Conservation (phyloP, 2,329 filamentous ascomycete species). For the Claviceps lovelessii region DNA sequence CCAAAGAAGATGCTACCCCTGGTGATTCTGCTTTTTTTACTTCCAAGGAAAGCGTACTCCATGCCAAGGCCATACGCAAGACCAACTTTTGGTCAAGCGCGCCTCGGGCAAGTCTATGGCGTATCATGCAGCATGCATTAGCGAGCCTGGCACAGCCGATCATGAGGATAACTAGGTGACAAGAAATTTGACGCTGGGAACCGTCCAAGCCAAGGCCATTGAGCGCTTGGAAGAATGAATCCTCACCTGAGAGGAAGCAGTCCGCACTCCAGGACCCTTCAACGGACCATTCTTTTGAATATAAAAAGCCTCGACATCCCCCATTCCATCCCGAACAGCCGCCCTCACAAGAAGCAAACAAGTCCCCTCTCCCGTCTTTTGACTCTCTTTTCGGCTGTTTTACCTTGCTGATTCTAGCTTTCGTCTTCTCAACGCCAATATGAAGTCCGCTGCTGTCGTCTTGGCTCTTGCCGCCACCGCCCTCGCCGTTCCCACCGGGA, state of each 20-base stretch:
- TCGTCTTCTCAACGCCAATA: background rate
- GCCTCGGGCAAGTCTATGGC: background rate
- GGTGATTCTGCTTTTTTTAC: too few species aligned
- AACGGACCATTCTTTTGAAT: background rate
- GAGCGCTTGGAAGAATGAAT: too few species aligned
- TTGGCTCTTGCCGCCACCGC: constrained; percentile 2
- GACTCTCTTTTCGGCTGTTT: too few species aligned
- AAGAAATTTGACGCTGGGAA: background rate
- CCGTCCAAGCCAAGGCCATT: background rate
- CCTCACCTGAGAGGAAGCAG: too few species aligned
- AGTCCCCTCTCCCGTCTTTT: too few species aligned
- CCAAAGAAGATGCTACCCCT: background rate
- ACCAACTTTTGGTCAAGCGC: background rate
- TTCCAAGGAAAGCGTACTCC: background rate
- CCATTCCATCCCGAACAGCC: background rate
- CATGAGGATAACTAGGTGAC: background rate
- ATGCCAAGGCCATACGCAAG: background rate
- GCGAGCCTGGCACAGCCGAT: background rate
- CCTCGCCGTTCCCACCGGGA: background rate
- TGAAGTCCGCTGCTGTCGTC: constrained; percentile 4
- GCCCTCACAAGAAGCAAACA: too few species aligned
- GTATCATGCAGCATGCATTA: background rate
- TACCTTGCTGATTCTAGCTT: background rate
- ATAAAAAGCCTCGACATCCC: constrained; percentile 1
- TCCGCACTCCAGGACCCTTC: background rate